Evolutionary conservation across 805 yeast species (phyloP), one percentile per base, ranked within the genome.

Genomic region (Metschnikowia rubicola): DNA sequence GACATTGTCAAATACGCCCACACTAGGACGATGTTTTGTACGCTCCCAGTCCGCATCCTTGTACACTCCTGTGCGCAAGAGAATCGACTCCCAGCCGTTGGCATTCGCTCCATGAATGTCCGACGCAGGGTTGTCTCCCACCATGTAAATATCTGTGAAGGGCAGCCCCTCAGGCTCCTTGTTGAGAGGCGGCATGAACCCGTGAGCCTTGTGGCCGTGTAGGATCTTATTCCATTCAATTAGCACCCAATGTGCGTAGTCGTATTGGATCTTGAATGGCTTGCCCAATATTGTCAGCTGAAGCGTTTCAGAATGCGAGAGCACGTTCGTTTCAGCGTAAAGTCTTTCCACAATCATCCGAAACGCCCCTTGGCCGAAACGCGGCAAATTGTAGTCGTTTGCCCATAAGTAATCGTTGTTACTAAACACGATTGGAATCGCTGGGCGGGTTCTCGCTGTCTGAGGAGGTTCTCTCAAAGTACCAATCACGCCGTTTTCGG

Each of bases 41-140:
- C 47, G 52, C 41, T 54, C 62, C 62, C 66, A 75, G 52, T 83
- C 87, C 28, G 71, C 72, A 52, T 83, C 88, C 50, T 74, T 71
- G 63, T 81, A 94, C 4, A 94, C 98, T 0, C 99, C 99, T 0
- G 97, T 87, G 52, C 83, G 74, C 26, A 94, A 88, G 38, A 94
- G 75, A 33, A 89, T 78, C 10, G 94, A 83, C 41, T 85, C 81
- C 98, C 98, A 94, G 3, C 97, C 96, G 61, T 84, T 83, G 41
- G 72, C 70, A 57, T 86, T 84, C 6, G 96, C 99, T 0, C 99
- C 99, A 46, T 77, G 75, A 44, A 94, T 94, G 63, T 94, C 99
- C 42, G 90, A 80, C 29, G 84, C 94, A 4, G 97, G 98, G 64
- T 94, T 94, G 67, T 94, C 99, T 29, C 99, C 99, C 32, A 94